Base-by-base conservation (phyloP, 1,284 basidiomycete genomes). In the Naganishia sp. region DNA sequence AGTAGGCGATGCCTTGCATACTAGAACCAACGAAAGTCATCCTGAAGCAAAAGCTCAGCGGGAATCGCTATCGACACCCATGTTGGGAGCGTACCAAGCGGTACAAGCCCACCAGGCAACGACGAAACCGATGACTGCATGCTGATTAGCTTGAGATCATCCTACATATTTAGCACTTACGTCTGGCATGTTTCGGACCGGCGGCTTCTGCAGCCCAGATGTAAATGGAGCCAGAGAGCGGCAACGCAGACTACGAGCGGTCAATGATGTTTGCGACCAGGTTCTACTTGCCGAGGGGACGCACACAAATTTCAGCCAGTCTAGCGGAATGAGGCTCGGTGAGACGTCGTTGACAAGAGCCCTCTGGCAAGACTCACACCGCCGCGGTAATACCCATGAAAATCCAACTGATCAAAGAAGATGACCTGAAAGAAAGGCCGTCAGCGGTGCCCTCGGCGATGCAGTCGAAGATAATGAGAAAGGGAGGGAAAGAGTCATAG, bases 181-280 rank as follows among this genome's bases (percentile, higher is more conserved):
- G 54, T 63, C 66, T 50, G 2, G 86, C 89, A 73, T 90, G 87
- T 72, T 89, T 90, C 15, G 87, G 87, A 2, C 90, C 90, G 5
- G 89, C 91, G 71, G 90, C 90, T 74, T 91, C 90, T 33, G 90
- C 90, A 0, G 90, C 88, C 91, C 91, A 93, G 66, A 92, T 87
- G 78, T 93, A 93, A 76, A 93, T 92, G 9, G 90, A 92, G 0
- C 91, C 91, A 64, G 89, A 90, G 50, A 92, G 79, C 3, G 90
- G 90, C 21, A 92, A 80, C 2, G 90, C 90, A 18, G 63, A 64
- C 63, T 64, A 44, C 23, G 4, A 3, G 10, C 4, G 43, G 11
- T 60, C 45, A 49, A 7, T 23, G 3, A 39, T 33, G 16, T 6
- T 25, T 3, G 21, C 21, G n/a, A 55, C 3, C 11, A 11, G 11